Evolutionary conservation across 345 rosid genomes (phyloP).

Genomic region (Euphorbia pulcherrima): DNA sequence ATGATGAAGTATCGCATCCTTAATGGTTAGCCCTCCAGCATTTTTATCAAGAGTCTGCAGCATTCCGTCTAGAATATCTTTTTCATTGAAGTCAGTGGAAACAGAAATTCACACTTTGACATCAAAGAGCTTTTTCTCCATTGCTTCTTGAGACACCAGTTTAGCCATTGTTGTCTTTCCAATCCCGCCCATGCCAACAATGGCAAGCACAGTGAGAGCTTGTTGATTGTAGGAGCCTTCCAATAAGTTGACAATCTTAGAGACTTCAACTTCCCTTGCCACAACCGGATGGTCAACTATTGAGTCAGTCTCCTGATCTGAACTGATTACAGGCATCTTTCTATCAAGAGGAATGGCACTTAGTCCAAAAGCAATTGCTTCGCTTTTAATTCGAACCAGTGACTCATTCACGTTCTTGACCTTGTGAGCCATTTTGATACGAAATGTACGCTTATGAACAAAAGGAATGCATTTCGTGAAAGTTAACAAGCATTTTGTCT

Average conservation of each 20-base stretch:
- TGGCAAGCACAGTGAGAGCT: background rate
- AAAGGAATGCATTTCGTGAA: background rate
- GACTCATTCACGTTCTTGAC: background rate
- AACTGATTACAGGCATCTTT: background rate
- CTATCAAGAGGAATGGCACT: background rate
- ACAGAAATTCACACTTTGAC: constrained; percentile 14
- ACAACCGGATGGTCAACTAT: constrained; percentile 1
- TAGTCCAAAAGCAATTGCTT: background rate
- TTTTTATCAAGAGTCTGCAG: background rate
- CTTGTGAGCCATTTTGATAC: background rate
- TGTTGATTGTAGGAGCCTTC: background rate
- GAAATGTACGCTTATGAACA: background rate
- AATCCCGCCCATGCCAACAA: constrained; percentile 30
- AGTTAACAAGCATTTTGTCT: background rate
- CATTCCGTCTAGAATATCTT: constrained; percentile 14
- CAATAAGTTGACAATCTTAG: background rate
- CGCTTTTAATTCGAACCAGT: background rate
- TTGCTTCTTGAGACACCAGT: background rate
- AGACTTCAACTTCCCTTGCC: background rate
- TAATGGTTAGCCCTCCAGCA: background rate
- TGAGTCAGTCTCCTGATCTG: background rate
- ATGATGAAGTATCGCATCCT: background rate
- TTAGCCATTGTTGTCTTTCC: constrained; percentile 28
- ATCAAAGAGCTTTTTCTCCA: background rate
- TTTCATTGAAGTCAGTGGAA: constrained; percentile 1